Base-by-base conservation (phyloP, 1,284 basidiomycete genomes). In the Vanrija sp. region DNA sequence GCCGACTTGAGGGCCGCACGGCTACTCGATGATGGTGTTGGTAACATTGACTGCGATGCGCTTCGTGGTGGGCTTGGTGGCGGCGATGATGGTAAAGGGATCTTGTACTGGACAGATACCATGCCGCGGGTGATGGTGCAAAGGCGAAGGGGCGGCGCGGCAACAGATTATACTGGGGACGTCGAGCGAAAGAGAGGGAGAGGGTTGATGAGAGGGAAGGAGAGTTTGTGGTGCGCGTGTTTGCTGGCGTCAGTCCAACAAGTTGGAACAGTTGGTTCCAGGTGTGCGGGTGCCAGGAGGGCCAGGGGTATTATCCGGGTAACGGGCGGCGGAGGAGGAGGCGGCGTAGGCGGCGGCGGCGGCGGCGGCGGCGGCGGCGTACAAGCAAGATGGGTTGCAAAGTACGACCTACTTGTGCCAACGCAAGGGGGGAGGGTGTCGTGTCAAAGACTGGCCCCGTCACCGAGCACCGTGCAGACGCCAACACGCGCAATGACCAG, bases 61-160 rank as follows among this genome's bases (percentile, higher is more conserved):
- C 20, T 23, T 22, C 57, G 43, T n/a, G 57, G 57, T n/a, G 57
- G 57, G 37, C 53, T 59, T 15, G 57, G 57, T 16, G 57, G 57
- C 25, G 57, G 57, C 22, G 57, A 59, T 8, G 49, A 47, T 18
- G 57, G 57, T 1, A 59, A 43, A 1, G 50, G 50, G 14, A 49
- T 44, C 42, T 47, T 49, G 57, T 54, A 54, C n/a, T 49, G 47
- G 3, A 58, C 46, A 2, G 57, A 35, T 36, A 59, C 57, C 57
- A 59, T 59, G 16, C 36, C n/a, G 38, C 19, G n/a, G 15, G n/a
- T n/a, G n/a, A 39, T 14, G 38, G 38, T 14, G 4, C 6, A 37
- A 37, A 6, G 14, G 38, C 38, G n/a, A 39, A 18, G 6, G n/a
- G 12, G 19, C 38, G n/a, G n/a, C n/a, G 38, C 38, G 19, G 38